Percentiles rank a stretch among this genome's conserved stretches.
phyloP scores from a whole-genome alignment of 345 rosid species.

The Luvunga scandens region DNA sequence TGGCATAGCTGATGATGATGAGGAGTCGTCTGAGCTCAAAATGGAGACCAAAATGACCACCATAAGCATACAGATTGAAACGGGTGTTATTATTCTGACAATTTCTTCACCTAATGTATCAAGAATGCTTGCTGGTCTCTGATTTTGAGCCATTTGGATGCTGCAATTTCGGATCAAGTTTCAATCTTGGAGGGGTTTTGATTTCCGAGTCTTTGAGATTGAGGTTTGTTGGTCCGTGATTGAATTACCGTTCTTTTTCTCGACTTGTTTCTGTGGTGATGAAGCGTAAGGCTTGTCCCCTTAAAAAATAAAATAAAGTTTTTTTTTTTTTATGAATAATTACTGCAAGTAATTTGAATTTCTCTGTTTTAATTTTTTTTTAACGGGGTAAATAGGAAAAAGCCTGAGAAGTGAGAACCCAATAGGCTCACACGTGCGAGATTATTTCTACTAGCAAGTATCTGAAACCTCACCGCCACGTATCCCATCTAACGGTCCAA shows the following conservation, averaged over 20 bases:
- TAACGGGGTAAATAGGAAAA: too few relatives aligned
- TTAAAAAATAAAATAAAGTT: too few relatives aligned
- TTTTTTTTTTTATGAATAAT: too few relatives aligned
- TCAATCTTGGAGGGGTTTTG: constrained; percentile 8
- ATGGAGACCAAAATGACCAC: constrained; percentile 79
- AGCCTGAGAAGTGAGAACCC: not conserved
- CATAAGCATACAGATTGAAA: constrained; percentile 81
- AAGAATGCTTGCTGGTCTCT: constrained; percentile 50
- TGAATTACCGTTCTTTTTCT: not conserved
- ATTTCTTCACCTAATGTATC: constrained; percentile 82
- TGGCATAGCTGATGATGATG: constrained; percentile 46
- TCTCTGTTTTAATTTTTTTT: too few relatives aligned
- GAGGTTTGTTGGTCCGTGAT: too few relatives aligned
- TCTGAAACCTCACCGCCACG: not conserved
- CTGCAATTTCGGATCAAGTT: constrained; percentile 19
- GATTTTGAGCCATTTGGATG: constrained; percentile 57
- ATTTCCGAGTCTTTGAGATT: constrained; percentile 1
- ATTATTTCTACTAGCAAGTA: too few relatives aligned
- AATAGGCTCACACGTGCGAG: not conserved
- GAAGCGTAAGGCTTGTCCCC: too few relatives aligned
- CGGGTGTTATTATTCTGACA: constrained; percentile 76
- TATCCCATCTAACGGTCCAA: constrained; percentile 7
- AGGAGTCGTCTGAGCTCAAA: constrained; percentile 46
- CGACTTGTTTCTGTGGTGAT: not conserved
- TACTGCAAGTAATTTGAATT: too few relatives aligned